phyloP scores from a whole-genome alignment of 306 rosid species.

The Acacia melanoxylon region DNA sequence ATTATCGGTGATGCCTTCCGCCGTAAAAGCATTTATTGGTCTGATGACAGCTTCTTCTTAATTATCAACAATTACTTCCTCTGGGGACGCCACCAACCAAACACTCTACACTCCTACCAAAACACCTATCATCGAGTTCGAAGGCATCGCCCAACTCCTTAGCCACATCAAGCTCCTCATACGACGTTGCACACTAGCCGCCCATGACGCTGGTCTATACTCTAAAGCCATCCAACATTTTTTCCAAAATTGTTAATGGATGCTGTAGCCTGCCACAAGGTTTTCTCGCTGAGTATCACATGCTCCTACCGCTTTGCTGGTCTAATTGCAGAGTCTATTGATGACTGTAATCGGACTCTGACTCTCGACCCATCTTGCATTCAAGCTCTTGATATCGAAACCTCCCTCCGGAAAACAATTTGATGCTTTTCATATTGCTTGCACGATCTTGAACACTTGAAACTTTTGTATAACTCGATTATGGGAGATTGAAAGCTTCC shows the following conservation, averaged over 20 bases:
- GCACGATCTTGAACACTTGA: conserved; percentile 87
- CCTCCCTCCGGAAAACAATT: conserved; percentile 67
- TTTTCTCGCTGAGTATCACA: conserved; percentile 83
- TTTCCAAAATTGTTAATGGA: conserved; percentile 81
- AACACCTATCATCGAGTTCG: conserved; percentile 55
- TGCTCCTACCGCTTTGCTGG: conserved; percentile 69
- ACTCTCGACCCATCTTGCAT: conserved; percentile 77
- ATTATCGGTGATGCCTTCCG: too few relatives aligned
- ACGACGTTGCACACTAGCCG: conserved; percentile 79
- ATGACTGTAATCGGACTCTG: conserved; percentile 80
- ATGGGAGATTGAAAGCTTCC: conserved; percentile 82
- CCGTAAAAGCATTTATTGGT: too few relatives aligned
- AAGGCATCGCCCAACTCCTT: conserved; percentile 63
- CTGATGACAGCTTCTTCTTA: too few relatives aligned
- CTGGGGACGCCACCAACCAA: conserved; percentile 30
- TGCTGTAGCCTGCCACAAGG: conserved; percentile 88
- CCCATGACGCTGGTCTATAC: conserved; percentile 80
- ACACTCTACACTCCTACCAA: conserved; percentile 55
- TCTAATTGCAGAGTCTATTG: conserved; percentile 82
- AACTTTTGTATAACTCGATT: conserved; percentile 82
- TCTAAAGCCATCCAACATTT: conserved; percentile 94
- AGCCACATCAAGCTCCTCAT: conserved; percentile 80
- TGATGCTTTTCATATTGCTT: conserved; percentile 83
- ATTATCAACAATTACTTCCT: too few relatives aligned
- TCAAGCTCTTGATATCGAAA: conserved; percentile 84